phyloP scores from a whole-genome alignment of 352 stramenopile genomes.

The Stramenopiles sp. region DNA sequence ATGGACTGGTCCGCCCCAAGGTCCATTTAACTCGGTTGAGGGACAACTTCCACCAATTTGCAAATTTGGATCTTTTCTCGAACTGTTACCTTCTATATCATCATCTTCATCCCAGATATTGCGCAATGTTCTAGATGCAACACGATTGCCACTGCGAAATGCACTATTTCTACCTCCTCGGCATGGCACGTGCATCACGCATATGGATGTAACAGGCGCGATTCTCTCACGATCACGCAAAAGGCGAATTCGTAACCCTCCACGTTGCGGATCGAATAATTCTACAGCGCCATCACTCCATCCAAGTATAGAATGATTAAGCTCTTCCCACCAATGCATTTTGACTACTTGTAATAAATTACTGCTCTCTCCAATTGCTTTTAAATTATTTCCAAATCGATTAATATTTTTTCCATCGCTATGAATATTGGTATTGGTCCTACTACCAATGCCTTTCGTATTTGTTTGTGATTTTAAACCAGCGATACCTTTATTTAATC shows the following conservation, averaged over 20 bases:
- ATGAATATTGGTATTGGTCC: background rate
- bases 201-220: background rate
- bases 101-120: background rate
- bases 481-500: background rate
- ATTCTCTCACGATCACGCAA: background rate
- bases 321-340: background rate
- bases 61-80: background rate
- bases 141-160: background rate
- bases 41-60: background rate
- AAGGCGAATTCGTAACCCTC: background rate
- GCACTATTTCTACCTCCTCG: background rate
- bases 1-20: background rate
- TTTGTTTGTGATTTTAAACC: background rate
- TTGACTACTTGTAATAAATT: background rate
- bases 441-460: too few species aligned
- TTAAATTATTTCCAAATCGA: background rate
- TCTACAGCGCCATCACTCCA: background rate
- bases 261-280: background rate
- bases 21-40: background rate
- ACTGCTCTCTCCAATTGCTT: background rate
- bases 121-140: background rate
- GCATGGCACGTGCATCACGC: background rate
- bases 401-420: background rate
- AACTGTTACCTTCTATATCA: background rate
- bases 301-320: background rate